phyloP scores from a whole-genome alignment of 495 filamentous ascomycete genomes.

The Platismatia glauca region DNA sequence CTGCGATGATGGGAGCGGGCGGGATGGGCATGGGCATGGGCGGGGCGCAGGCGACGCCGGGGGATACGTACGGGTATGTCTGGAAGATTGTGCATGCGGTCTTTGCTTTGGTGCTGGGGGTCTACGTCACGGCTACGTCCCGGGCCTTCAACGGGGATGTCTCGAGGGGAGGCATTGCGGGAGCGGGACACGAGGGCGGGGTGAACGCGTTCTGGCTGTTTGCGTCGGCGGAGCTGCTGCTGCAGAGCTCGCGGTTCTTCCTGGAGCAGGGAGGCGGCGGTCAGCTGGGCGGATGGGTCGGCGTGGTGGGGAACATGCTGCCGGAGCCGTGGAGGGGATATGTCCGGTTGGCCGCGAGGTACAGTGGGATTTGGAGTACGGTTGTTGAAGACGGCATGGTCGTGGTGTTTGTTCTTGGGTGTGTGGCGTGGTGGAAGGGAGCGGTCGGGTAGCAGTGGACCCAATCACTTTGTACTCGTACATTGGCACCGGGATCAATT shows the following conservation, averaged over 20 bases:
- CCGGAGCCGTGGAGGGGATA: constrained; percentile 49
- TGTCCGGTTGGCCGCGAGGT: constrained; percentile 51
- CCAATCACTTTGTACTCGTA: neutral
- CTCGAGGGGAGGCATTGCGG: constrained; percentile 18
- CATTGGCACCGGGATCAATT: neutral
- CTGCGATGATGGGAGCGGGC: constrained; percentile 28
- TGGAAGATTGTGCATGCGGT: constrained; percentile 73
- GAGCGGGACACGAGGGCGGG: constrained; percentile 21
- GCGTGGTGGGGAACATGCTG: constrained; percentile 50
- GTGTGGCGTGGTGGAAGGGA: constrained; percentile 41
- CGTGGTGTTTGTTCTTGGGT: constrained; percentile 69
- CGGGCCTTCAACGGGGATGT: constrained; percentile 55
- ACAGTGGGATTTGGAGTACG: constrained; percentile 58
- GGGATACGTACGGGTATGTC: constrained; percentile 34
- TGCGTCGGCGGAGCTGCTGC: constrained; percentile 65
- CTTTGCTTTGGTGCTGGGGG: constrained; percentile 59
- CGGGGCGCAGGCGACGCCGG: constrained; percentile 25
- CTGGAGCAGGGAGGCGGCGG: constrained; percentile 39
- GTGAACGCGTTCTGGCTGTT: constrained; percentile 65
- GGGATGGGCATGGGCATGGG: constrained; percentile 26
- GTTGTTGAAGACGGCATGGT: constrained; percentile 57
- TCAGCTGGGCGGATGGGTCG: constrained; percentile 42
- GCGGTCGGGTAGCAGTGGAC: constrained; percentile 6
- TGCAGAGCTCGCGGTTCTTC: constrained; percentile 60
- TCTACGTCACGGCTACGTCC: constrained; percentile 57